A percentile compares a stretch with the other conserved stretches of the same genome.
Evolutionary conservation across 495 filamentous ascomycete genomes (phyloP).

Genomic region (Xylaria bambusicola): DNA sequence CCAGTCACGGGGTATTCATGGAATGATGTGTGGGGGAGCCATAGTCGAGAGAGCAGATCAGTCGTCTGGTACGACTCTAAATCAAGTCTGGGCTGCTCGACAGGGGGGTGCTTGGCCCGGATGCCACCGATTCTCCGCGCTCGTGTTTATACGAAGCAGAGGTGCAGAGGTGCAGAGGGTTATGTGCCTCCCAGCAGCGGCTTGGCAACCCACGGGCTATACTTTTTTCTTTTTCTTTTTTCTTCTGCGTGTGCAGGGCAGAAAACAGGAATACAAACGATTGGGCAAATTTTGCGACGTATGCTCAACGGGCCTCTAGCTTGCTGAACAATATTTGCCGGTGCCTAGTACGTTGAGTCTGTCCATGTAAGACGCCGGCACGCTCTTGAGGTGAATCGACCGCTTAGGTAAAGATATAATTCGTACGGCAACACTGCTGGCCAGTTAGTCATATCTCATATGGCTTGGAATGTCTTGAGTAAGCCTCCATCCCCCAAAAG

Average conservation of each 20-base stretch:
- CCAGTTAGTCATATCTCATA: too few species aligned
- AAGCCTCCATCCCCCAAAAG: too few species aligned
- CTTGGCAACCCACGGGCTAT: constrained; percentile 1
- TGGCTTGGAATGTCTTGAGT: too few species aligned
- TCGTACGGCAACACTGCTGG: too few species aligned
- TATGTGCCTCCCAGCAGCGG: constrained; percentile 13
- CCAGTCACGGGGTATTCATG: neutral
- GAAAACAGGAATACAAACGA: neutral
- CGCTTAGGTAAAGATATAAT: too few species aligned
- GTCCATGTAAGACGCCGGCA: too few species aligned
- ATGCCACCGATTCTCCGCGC: constrained; percentile 12
- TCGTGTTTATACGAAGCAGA: constrained; percentile 2
- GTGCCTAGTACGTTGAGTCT: too few species aligned
- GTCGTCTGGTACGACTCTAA: constrained; percentile 4
- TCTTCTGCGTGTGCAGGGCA: neutral
- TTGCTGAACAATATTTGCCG: too few species aligned
- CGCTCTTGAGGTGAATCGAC: too few species aligned
- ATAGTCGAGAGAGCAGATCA: constrained; percentile 5
- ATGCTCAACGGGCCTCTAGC: too few species aligned
- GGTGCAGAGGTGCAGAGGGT: neutral
- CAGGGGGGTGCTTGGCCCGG: constrained; percentile 2
- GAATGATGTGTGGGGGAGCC: constrained; percentile 1
- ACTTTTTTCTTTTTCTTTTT: constrained; percentile 9
- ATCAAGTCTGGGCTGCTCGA: neutral
- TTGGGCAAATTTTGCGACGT: neutral